phyloP scores from a whole-genome alignment of 225 moss, liverwort and hornwort genomes.

The Bryoerythrophyllum caledonicum region DNA sequence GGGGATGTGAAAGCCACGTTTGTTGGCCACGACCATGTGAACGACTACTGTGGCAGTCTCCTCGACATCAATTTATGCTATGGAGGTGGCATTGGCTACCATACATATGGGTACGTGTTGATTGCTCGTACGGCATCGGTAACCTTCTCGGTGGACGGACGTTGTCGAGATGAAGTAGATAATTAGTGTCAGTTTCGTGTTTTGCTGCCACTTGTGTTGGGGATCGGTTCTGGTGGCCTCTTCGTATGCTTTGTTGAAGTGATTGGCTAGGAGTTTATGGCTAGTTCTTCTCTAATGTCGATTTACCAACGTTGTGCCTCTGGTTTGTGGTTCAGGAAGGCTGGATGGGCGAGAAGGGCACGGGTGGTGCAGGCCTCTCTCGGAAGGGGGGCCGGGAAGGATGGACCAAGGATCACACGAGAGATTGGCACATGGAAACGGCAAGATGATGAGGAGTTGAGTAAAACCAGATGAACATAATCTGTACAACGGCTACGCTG shows the following conservation, averaged over 20 bases:
- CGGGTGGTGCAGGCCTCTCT: conserved; percentile 74
- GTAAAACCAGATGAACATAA: conserved; percentile 58
- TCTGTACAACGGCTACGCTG: conserved; percentile 72
- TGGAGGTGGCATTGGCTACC: conserved; percentile 94
- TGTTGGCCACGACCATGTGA: conserved; percentile 95
- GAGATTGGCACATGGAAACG: conserved; percentile 92
- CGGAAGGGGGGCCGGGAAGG: conserved; percentile 43
- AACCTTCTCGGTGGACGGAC: background rate
- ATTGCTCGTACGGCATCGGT: background rate
- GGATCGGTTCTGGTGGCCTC: conserved; percentile 16
- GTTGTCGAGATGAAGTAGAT: background rate
- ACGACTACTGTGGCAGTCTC: conserved; percentile 86
- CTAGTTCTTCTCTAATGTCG: background rate
- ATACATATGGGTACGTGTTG: conserved; percentile 72
- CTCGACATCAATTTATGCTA: conserved; percentile 90
- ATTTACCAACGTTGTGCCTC: conserved; percentile 15
- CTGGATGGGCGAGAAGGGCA: conserved; percentile 86
- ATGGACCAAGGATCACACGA: conserved; percentile 38
- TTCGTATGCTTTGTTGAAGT: conserved; percentile 3
- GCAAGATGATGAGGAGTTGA: conserved; percentile 62
- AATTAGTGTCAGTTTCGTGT: background rate
- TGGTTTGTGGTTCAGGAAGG: conserved; percentile 50
- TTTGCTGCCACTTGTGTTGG: conserved; percentile 1
- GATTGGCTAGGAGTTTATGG: background rate
- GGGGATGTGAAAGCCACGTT: conserved; percentile 92